Base-by-base conservation (phyloP, 2,329 filamentous ascomycete genomes). In the Colletotrichum phormii region DNA sequence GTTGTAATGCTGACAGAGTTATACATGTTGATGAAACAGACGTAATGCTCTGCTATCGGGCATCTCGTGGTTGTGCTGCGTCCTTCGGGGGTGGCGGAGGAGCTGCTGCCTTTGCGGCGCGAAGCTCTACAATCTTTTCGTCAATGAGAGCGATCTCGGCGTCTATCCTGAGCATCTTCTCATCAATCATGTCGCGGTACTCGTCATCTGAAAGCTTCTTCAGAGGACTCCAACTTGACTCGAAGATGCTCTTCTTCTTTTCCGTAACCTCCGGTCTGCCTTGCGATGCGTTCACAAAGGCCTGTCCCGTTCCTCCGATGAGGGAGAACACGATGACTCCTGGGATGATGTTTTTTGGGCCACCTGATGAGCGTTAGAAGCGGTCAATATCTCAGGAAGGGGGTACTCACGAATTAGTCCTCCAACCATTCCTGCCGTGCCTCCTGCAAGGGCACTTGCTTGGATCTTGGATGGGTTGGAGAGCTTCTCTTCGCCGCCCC, bases 121-220 rank as follows among this genome's bases (percentile, higher is more conserved):
- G 75, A 24, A 86, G 64, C 57, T 82, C 80, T 1, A 79, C 88
- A 76, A 97, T 94, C 78, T 90, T 91, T 66, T 96, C 94, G 77
- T 97, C 93, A 46, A 96, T 86, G 5, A 97, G 81, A 0, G 93
- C 91, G 80, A 97, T 95, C 74, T 96, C 93, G 1, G 90, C 93
- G 75, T 97, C 92, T 3, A 96, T 83, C 74, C 86, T 88, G 31
- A 96, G 80, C 53, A 95, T 83, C 82, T 92, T 94, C 80, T 95
- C 93, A 35, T 87, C 85, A 77, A 97, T 85, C 83, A 95, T 90
- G 1, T 87, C 83, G 71, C 89, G 88, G 78, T 97, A 97, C 76
- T 97, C 91, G 31, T 92, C 87, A 76, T 97, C 92, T 0, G 90
- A 90, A 31, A 97, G 83, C 13, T 89, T 88, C 77, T 88, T 92